Conservation (phyloP, 192 early-diverging fungal genomes). For the Backusella sp. region DNA sequence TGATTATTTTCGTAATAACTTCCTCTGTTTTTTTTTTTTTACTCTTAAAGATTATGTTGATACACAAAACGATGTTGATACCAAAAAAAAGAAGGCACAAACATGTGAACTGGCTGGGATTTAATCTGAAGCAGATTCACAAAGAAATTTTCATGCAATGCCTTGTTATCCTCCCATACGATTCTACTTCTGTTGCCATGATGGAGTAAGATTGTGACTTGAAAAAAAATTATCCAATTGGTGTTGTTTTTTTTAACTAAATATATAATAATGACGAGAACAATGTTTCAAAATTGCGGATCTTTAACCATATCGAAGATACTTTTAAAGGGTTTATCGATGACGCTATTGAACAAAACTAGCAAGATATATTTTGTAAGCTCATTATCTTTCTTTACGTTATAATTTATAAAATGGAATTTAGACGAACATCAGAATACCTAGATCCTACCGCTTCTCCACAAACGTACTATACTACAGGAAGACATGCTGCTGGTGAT, state of each 20-base stretch:
- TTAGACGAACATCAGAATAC: not conserved
- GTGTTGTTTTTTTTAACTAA: not conserved
- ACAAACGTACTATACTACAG: conserved; percentile 36
- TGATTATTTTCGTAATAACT: not conserved
- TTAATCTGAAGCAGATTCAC: not conserved
- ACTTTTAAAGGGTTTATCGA: not conserved
- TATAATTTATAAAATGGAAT: not conserved
- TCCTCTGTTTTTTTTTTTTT: not conserved
- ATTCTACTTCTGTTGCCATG: not conserved
- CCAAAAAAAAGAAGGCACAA: not conserved
- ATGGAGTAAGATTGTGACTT: too few species aligned
- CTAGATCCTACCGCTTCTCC: conserved; percentile 26
- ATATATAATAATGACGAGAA: not conserved
- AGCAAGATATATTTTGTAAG: not conserved
- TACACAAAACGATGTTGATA: not conserved
- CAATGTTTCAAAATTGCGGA: not conserved
- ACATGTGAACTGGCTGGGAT: not conserved
- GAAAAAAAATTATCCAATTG: not conserved
- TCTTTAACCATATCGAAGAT: not conserved
- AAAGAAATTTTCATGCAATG: not conserved
- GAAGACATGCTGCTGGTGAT: conserved; percentile 12
- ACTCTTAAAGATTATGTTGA: not conserved
- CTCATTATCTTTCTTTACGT: not conserved
- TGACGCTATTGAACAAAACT: not conserved
- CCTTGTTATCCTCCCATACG: not conserved